Percentiles rank a stretch among this genome's conserved stretches.
phyloP scores from a whole-genome alignment of 2,329 filamentous ascomycete species.

The Aspergillus versicolor region DNA sequence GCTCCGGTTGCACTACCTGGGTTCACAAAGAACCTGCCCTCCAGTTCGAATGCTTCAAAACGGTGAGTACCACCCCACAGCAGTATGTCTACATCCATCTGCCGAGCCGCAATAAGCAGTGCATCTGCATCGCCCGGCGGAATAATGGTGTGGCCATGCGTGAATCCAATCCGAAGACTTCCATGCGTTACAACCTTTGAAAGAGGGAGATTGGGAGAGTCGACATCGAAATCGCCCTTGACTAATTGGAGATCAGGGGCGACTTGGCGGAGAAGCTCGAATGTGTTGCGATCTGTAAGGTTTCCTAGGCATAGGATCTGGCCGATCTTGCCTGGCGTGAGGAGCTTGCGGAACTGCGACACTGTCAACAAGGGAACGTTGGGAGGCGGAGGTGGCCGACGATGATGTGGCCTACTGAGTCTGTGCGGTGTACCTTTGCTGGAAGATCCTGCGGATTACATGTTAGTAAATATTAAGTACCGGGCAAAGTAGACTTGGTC shows the following conservation, averaged over 20 bases:
- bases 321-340: conserved; percentile 78
- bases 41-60: conserved; percentile 71
- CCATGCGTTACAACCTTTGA: conserved; percentile 71
- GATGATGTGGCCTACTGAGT: conserved; percentile 1
- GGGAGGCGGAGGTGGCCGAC: not conserved
- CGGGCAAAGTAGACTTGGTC: conserved; percentile 6
- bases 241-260: conserved; percentile 71
- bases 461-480: conserved; percentile 19
- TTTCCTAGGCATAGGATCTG: conserved; percentile 80
- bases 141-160: conserved; percentile 70
- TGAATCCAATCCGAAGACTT: conserved; percentile 66
- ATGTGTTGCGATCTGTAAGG: conserved; percentile 75
- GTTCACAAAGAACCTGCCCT: conserved; percentile 71
- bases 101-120: conserved; percentile 65
- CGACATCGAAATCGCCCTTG: conserved; percentile 68
- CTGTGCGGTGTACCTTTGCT: conserved; percentile 64
- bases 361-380: conserved; percentile 14
- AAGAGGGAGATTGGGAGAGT: conserved; percentile 63
- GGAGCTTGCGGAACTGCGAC: conserved; percentile 76
- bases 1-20: conserved; percentile 68
- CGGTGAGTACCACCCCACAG: conserved; percentile 69
- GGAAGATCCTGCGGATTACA: conserved; percentile 66
- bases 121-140: conserved; percentile 65
- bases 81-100: conserved; percentile 70
- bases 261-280: conserved; percentile 75